phyloP scores from a whole-genome alignment of 1,139 yeast species.

The Suhomyces yuchorum region DNA sequence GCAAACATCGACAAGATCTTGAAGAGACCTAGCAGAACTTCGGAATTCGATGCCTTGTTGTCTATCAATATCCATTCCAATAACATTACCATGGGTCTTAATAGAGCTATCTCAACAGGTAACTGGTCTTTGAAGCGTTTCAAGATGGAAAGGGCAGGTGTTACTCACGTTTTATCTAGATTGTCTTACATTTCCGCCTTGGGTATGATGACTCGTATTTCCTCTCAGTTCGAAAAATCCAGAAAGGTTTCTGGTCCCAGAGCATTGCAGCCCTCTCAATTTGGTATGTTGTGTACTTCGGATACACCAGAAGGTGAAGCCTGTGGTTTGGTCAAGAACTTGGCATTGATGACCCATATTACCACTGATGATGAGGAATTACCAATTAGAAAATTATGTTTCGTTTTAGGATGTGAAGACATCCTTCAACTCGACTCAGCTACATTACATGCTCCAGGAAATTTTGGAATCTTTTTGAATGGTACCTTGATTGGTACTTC shows the following conservation, averaged over 20 bases:
- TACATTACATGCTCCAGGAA: conserved; percentile 72
- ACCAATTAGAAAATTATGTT: conserved; percentile 78
- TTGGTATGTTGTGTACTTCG: conserved; percentile 98
- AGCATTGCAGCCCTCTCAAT: conserved; percentile 98
- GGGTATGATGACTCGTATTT: conserved; percentile 99
- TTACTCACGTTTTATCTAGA: conserved; percentile 91
- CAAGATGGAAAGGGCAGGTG: conserved; percentile 99
- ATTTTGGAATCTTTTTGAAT: conserved; percentile 83
- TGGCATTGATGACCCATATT: conserved; percentile 97
- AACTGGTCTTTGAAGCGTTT: conserved; percentile 98
- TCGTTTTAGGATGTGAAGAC: conserved; percentile 85
- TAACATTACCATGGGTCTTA: conserved; percentile 90
- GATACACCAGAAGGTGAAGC: conserved; percentile 99
- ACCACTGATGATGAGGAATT: conserved; percentile 97
- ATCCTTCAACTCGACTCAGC: conserved; percentile 81
- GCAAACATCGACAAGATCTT: conserved; percentile 91
- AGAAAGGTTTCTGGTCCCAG: conserved; percentile 98
- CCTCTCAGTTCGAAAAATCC: conserved; percentile 96
- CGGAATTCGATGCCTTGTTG: conserved; percentile 90
- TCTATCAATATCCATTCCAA: conserved; percentile 89
- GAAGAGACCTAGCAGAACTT: conserved; percentile 91
- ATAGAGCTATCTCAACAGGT: conserved; percentile 96
- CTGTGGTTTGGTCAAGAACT: conserved; percentile 94
- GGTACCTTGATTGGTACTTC: conserved; percentile 95
- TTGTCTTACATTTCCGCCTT: conserved; percentile 90